Conservation (phyloP, 768 basidiomycete species). For the Boletus sp. region DNA sequence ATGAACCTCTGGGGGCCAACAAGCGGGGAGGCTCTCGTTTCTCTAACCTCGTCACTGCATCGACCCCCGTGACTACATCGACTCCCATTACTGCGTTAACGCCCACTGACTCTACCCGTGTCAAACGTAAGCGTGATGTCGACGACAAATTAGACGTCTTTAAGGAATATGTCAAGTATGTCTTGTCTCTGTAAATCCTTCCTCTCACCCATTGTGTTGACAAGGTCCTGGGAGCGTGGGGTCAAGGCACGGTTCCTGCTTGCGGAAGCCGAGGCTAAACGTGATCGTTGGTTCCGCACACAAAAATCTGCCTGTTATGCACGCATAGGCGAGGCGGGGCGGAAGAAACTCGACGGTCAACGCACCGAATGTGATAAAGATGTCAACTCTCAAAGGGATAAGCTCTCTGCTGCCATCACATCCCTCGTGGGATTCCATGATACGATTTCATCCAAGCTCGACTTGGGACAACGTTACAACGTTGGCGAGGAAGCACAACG, state of each 20-base stretch:
- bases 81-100: conserved; percentile 16
- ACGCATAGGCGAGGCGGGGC: conserved; percentile 32
- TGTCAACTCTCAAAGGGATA: conserved; percentile 22
- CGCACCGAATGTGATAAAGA: conserved; percentile 30
- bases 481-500: conserved; percentile 17
- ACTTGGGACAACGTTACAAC: conserved; percentile 30
- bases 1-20: conserved; percentile 13
- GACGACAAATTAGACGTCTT: conserved; percentile 27
- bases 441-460: conserved; percentile 19
- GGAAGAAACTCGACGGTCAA: conserved; percentile 28
- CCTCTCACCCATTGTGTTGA: conserved; percentile 1
- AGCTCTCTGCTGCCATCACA: conserved; percentile 23
- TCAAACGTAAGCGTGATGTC: conserved; percentile 28
- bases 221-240: conserved; percentile 31
- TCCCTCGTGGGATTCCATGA: conserved; percentile 25
- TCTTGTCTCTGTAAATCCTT: not conserved
- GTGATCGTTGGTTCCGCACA: conserved; percentile 28
- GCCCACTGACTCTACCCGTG: conserved; percentile 15
- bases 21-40: conserved; percentile 16
- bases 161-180: conserved; percentile 33
- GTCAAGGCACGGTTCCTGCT: conserved; percentile 27
- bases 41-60: conserved; percentile 1
- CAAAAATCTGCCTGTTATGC: conserved; percentile 30
- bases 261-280: conserved; percentile 30
- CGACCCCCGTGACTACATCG: conserved; percentile 7